Evolutionary conservation across 768 basidiomycete species (phyloP), one percentile per base, ranked within the genome.

Genomic region (Kwoniella heveanensis): DNA sequence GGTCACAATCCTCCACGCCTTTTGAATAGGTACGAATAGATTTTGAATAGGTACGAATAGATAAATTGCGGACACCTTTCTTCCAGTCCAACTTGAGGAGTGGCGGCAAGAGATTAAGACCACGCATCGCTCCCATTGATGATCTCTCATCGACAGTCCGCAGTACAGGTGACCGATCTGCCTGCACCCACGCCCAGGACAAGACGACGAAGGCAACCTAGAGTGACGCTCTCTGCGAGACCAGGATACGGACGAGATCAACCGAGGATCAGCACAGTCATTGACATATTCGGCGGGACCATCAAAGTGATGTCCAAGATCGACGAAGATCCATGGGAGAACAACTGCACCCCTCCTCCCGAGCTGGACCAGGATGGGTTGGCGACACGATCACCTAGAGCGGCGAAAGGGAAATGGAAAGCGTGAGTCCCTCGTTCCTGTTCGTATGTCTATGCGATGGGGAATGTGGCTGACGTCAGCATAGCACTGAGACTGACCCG

Each of bases 331-430:
- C 39, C 39, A 9, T 3, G 8, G 19, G 39, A 44, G 39, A 19
- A 17, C 10, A 17, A 3, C 39, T 10, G 8, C 39, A 44, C 8
- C 39, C 4, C 39, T 9, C 39, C 9, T 8, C 39, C 8, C 39
- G 15, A 29, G 5, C 13, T 13, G 17, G 12, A 27, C 19, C 26
- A 52, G 24, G 27, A n/a, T 9, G 51, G 22, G 51, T n/a, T n/a
- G 26, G 13, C 48, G 26, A 50, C 10, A 17, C 22, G 26, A 29
- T 29, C 29, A 3, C 13, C 51, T 30, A 19, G 26, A 29, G 29
- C 4, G 27, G 26, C 25, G 29, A 52, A 52, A 21, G 51, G 51
- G 10, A 52, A 52, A 29, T 27, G 51, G 51, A 52, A 30, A 52
- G 51, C 25, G 51, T 52, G 51, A 52, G 51, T 52, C 19, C n/a